Conservation (phyloP, 202 grass and related monocot species). For the Schoenoplectus triqueter region DNA sequence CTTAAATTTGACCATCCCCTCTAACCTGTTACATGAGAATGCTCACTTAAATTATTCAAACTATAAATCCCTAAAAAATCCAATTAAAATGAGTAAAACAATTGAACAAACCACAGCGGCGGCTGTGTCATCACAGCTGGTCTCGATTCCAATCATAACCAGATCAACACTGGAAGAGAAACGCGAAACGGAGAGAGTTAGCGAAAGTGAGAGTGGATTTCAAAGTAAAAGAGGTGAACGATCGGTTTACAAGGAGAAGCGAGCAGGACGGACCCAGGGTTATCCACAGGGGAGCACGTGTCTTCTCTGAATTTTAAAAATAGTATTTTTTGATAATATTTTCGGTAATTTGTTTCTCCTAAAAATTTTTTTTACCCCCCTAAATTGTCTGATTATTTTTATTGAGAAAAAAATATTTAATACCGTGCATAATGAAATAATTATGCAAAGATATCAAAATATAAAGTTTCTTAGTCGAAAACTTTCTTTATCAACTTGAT, state of each 20-base stretch:
- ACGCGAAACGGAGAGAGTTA: neutral
- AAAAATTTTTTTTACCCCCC: no score
- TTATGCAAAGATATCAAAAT: no score
- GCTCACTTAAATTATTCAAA: neutral
- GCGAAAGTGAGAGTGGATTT: constrained; percentile 31
- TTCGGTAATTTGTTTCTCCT: no score
- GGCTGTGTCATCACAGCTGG: constrained; percentile 93
- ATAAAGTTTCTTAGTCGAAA: no score
- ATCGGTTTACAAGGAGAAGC: constrained; percentile 20
- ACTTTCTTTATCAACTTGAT: no score
- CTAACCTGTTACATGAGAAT: constrained; percentile 58
- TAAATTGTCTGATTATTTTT: no score
- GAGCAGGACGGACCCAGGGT: neutral
- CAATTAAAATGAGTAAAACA: neutral
- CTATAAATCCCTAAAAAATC: neutral
- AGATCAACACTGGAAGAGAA: constrained; percentile 39
- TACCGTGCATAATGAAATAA: no score
- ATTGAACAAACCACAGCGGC: constrained; percentile 61
- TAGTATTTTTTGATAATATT: no score
- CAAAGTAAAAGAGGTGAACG: constrained; percentile 7
- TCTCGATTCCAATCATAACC: constrained; percentile 91
- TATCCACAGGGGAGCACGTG: no score
- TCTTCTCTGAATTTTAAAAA: no score
- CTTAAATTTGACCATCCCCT: constrained; percentile 85
- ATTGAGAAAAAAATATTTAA: no score